Base-by-base conservation (phyloP, 495 filamentous ascomycete genomes). In the Podospora anserina region DNA sequence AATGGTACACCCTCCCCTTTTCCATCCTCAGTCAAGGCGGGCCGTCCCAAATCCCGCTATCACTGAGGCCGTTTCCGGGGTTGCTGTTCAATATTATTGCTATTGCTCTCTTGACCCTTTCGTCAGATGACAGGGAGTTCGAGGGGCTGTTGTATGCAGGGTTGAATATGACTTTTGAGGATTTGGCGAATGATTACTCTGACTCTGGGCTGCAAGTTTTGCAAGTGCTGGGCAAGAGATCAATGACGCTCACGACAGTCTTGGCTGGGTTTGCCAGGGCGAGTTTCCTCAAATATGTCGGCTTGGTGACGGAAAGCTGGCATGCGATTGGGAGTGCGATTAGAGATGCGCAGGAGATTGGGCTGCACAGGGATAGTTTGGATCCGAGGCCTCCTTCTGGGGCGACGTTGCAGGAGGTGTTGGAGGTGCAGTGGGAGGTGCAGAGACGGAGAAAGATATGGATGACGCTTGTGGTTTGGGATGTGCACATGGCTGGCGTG, bases 311-410 rank as follows among this genome's bases (percentile, higher is more conserved):
- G 2, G 34, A 55, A 7, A n/a, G 44, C 58, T 90, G 87, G 88
- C 87, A 90, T 77, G 80, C 82, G 16, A 79, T 90, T 20, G 86
- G 85, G 18, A 76, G 80, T 30, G 78, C 81, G 11, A 89, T 89
- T 62, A 77, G 86, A 55, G 88, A 90, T 75, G 88, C 84, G 7
- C 87, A 88, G 73, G 87, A 88, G 68, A 85, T 90, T 63, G 88
- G 86, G 27, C 71, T 90, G 54, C 87, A 89, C 69, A 81, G 82
- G 28, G 81, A 86, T 64, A 72, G 76, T 55, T 72, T 79, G 23
- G 78, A 82, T 65, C 78, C 79, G 19, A 76, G 79, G 63, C 76
- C 80, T 56, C 71, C 64, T 4, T 19, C 55, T 4, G 55, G 18
- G 63, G 70, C 66, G 75, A 81, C 30, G 77, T 78, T 66, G 75